Percentiles rank a stretch among this genome's conserved stretches.
Evolutionary conservation across 768 basidiomycete genomes (phyloP).

Genomic region (Boletus fagicola): DNA sequence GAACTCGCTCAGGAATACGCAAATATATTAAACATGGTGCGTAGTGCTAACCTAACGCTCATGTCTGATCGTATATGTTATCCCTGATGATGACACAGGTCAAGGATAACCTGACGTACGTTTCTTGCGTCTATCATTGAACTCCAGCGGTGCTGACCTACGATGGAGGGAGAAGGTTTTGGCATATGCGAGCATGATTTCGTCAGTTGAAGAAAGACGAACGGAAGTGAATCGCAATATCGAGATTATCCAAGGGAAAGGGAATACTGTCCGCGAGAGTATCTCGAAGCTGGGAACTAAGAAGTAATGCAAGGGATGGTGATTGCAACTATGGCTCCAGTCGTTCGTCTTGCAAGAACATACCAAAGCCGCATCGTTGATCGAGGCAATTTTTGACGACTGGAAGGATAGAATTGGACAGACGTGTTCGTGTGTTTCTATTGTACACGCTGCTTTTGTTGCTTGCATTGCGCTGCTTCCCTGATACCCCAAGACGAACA

Average conservation of each 20-base stretch:
- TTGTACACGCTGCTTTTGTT: background rate
- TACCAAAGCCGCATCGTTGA: background rate
- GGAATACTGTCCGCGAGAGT: slow-evolving; percentile 23
- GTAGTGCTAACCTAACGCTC: background rate
- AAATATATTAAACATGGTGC: slow-evolving; percentile 25
- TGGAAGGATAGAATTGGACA: background rate
- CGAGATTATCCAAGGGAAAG: slow-evolving; percentile 18
- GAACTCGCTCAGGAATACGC: slow-evolving; percentile 19
- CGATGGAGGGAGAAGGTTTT: slow-evolving; percentile 21
- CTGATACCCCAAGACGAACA: background rate
- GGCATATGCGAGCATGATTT: slow-evolving; percentile 20
- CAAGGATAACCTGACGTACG: slow-evolving; percentile 32
- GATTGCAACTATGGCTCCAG: background rate
- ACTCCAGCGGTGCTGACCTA: slow-evolving; percentile 3
- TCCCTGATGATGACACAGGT: slow-evolving; percentile 14
- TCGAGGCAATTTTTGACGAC: background rate
- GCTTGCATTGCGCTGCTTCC: background rate
- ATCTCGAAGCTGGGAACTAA: slow-evolving; percentile 18
- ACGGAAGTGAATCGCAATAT: slow-evolving; percentile 20
- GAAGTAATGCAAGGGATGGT: slow-evolving; percentile 1
- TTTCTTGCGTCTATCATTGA: background rate
- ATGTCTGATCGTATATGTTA: background rate
- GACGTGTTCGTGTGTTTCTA: background rate
- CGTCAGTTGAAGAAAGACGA: slow-evolving; percentile 23
- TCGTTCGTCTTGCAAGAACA: background rate